Base-by-base conservation (phyloP, 1,284 basidiomycete genomes). In the Trichosporon asahii region DNA sequence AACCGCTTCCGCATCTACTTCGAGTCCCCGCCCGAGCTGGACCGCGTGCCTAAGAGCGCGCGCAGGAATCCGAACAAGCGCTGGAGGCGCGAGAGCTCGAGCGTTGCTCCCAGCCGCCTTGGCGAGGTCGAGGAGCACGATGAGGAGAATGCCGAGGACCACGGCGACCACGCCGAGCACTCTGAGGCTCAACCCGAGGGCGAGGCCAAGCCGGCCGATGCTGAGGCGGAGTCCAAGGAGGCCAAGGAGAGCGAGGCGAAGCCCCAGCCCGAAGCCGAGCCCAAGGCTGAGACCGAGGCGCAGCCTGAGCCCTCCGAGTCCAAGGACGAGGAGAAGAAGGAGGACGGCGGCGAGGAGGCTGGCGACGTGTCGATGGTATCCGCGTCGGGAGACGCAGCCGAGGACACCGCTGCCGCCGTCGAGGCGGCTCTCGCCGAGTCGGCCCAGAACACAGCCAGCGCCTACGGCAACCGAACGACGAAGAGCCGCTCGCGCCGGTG, bases 31-130 rank as follows among this genome's bases (percentile, higher is more conserved):
- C 81, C 83, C 21, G 83, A 84, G 66, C 74, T 81, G 15, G 83
- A 83, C 70, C 76, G 79, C 12, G 76, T 80, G 3, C 78, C 80
- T 8, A 82, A 82, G 74, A 74, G 78, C 11, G 67, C 69, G 66
- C 73, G 61, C 64, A 65, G 73, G 67, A 79, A 74, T 69, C 76
- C 71, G 63, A 92, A 84, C 78, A 87, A 76, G 90, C 90, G 83
- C 88, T 91, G 78, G 88, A 88, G 74, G 85, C 89, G 78, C 86
- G 86, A 76, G 85, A 88, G 70, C 63, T 78, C 72, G 68, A 77
- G 77, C 71, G 76, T 78, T 31, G 79, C 77, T n/a, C 78, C 77
- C 29, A 76, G 72, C 71, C 67, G 70, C 64, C 71, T 67, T 18
- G 73, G 61, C 53, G 70, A 68, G 67, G 40, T 66, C 8, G 73